Evolutionary conservation across 306 rosid species (phyloP), one percentile per base, ranked within the genome.

Genomic region (Hippophae rhamnoides): DNA sequence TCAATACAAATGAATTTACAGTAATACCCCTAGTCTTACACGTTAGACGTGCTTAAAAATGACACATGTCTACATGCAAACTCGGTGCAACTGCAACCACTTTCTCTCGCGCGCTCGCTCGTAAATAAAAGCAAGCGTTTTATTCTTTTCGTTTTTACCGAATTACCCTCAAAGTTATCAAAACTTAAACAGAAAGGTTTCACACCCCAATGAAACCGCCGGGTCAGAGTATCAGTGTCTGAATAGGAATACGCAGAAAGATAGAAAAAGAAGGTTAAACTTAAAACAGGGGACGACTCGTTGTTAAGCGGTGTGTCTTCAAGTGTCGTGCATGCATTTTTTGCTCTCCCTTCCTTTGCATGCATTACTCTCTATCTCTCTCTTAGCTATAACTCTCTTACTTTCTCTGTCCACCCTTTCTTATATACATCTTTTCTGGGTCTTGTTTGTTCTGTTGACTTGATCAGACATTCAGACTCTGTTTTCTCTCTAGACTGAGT

Each of bases 261-360:
- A 64, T 23, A 5, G 13, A 52, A 26, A 46, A 59, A 65, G 53
- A 31, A 31, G 4, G 5, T 2, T 2, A 31, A 4, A 31, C 4
- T 31, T 41, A 52, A 57, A 56, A 44, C 62, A 40, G 52, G 48
- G 76, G 41, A 63, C 63, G 78, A 72, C 79, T 79, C 60, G 76
- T 66, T 60, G 76, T 66, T 74, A 66, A 74, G 86, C 80, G 84
- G 63, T 61, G 86, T 67, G 85, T 75, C 74, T 90, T 84, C 94
- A 86, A 84, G 84, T 86, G 90, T 90, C 94, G 89, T 90, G 98
- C 98, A 90, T 90, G 98, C 96, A 87, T 83, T 82, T 87, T 84
- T 84, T 84, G 94, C 84, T 69, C 57, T 74, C 85, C 77, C 75
- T 74, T 78, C 72, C 81, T 75, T 84, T 90, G 97, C 97, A 90